phyloP scores from a whole-genome alignment of 768 basidiomycete species.

The Calocybe cyanea region DNA sequence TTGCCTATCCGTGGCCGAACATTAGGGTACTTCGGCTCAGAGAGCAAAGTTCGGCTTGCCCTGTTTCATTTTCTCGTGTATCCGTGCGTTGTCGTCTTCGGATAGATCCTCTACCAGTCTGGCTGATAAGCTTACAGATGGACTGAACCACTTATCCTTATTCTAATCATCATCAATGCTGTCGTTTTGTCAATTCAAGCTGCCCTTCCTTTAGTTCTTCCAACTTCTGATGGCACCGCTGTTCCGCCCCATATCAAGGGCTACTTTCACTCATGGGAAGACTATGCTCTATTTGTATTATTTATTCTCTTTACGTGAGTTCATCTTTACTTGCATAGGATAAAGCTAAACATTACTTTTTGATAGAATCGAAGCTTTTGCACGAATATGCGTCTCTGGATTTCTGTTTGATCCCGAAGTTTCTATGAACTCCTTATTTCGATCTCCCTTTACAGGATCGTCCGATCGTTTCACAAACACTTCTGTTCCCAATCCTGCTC shows the following conservation, averaged over 20 bases:
- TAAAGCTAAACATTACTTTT: not conserved
- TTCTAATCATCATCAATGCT: slow-evolving; percentile 82
- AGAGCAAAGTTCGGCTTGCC: slow-evolving; percentile 56
- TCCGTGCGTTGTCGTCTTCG: slow-evolving; percentile 50
- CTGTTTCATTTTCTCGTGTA: slow-evolving; percentile 69
- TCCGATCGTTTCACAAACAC: slow-evolving; percentile 26
- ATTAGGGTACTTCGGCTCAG: slow-evolving; percentile 70
- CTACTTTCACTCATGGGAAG: slow-evolving; percentile 90
- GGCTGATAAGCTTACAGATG: slow-evolving; percentile 40
- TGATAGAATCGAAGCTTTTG: slow-evolving; percentile 76
- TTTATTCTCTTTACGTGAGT: slow-evolving; percentile 86
- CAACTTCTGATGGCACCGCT: slow-evolving; percentile 35
- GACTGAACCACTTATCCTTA: slow-evolving; percentile 83
- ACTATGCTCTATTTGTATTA: slow-evolving; percentile 76
- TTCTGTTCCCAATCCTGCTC: slow-evolving; percentile 23
- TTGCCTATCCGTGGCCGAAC: slow-evolving; percentile 72
- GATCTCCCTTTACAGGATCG: slow-evolving; percentile 29
- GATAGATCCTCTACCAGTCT: slow-evolving; percentile 5
- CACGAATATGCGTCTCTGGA: slow-evolving; percentile 87
- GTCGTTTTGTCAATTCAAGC: slow-evolving; percentile 81
- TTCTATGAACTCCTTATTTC: slow-evolving; percentile 46
- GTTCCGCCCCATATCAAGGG: slow-evolving; percentile 47
- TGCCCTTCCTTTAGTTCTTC: slow-evolving; percentile 53
- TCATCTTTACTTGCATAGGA: not conserved
- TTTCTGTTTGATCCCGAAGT: slow-evolving; percentile 83